These are phyloP conservation scores for Cucurbitaria berberidis DNA, from an alignment of 2,329 filamentous ascomycete species.

Conservation along the genomic window DNA sequence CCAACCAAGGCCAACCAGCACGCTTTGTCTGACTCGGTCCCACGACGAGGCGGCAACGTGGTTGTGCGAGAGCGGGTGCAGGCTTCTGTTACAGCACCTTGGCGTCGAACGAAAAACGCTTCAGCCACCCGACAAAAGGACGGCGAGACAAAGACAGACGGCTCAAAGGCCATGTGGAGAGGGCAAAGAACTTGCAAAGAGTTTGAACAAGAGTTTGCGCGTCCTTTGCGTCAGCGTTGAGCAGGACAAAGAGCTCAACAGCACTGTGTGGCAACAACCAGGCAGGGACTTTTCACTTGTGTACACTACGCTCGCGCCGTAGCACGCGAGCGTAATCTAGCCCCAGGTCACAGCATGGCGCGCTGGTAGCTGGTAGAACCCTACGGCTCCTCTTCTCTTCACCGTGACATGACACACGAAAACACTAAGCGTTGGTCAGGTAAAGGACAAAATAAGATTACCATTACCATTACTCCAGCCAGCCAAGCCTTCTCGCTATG, in stretches of 20 bases:
- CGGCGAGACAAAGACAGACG: no score
- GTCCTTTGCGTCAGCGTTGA: not conserved
- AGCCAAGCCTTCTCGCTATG: conserved; percentile 19
- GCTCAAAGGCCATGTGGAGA: not conserved
- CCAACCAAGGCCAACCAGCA: conserved; percentile 8
- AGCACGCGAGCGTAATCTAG: not conserved
- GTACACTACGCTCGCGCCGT: not conserved
- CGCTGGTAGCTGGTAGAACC: not conserved
- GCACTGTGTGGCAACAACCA: not conserved
- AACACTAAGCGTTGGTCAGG: conserved; percentile 8
- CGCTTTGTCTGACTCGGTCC: conserved; percentile 3
- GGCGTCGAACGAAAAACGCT: conserved; percentile 20
- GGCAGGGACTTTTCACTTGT: not conserved
- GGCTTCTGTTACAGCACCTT: conserved; percentile 16
- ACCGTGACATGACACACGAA: conserved; percentile 13
- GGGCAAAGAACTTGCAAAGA: conserved; percentile 6
- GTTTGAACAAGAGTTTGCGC: not conserved
- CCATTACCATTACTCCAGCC: conserved; percentile 33
- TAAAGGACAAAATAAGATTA: conserved; percentile 20
- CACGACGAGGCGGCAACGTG: conserved; percentile 21
- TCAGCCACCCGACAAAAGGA: conserved; percentile 25
- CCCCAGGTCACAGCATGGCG: not conserved
- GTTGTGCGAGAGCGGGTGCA: conserved; percentile 13
- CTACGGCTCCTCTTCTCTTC: not conserved
- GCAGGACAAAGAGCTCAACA: conserved; percentile 6